A percentile compares a stretch with the other conserved stretches of the same genome.
Conservation (phyloP, 352 stramenopile species). For the Aphanomyces euteiches region DNA sequence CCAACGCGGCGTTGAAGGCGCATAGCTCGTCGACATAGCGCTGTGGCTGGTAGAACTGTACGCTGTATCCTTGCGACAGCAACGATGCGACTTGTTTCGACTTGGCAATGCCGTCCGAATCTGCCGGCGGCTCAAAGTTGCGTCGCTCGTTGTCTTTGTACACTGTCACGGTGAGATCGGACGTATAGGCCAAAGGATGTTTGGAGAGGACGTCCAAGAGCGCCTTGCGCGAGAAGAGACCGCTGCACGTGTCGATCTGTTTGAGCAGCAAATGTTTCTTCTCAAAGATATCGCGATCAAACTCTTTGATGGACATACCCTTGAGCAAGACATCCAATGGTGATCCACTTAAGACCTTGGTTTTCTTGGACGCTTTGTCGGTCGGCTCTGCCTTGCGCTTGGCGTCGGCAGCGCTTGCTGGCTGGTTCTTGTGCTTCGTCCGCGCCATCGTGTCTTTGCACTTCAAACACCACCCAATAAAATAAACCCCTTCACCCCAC, state of each 20-base stretch:
- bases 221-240: constrained; percentile 64
- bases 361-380: too few species aligned
- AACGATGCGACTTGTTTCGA: constrained; percentile 56
- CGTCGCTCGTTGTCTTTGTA: constrained; percentile 64
- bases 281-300: constrained; percentile 76
- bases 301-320: constrained; percentile 55
- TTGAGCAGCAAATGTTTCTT: constrained; percentile 65
- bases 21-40: constrained; percentile 74
- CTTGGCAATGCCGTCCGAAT: constrained; percentile 7
- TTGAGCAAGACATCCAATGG: constrained; percentile 51
- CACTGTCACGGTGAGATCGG: constrained; percentile 70
- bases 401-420: too few species aligned
- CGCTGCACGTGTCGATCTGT: constrained; percentile 26
- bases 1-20: constrained; percentile 72
- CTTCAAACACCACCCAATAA: too few species aligned
- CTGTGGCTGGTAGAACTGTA: constrained; percentile 87
- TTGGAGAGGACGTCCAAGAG: constrained; percentile 54
- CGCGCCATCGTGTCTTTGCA: too few species aligned
- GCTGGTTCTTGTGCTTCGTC: too few species aligned
- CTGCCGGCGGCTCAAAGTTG: constrained; percentile 42
- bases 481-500: too few species aligned
- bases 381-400: too few species aligned
- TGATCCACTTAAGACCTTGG: not conserved
- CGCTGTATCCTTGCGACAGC: constrained; percentile 71
- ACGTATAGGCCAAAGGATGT: constrained; percentile 52